Evolutionary conservation across 2,329 filamentous ascomycete genomes (phyloP), one percentile per base, ranked within the genome.

Genomic region (Plenodomus tracheiphilus): DNA sequence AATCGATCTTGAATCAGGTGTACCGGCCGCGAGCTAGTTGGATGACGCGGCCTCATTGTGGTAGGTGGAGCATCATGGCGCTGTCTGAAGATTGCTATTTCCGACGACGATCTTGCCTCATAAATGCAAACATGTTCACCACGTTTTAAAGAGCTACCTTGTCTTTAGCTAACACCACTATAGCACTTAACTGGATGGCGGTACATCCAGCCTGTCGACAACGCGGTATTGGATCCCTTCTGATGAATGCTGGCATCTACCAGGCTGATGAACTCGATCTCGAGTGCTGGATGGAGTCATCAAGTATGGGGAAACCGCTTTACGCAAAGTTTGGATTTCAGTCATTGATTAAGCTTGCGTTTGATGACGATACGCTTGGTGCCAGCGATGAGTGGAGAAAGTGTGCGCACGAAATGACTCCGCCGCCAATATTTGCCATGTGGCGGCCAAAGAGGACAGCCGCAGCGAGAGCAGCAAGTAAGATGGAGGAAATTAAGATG

Each of bases 211-310:
- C 60, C 13, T 60, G 74, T 54, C 71, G 73, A 34, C 61, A 65
- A 7, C 64, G 61, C 44, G 72, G 72, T 35, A 61, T 72, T 47
- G 73, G 68, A 28, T 65, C 64, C 20, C 58, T 68, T 32, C 59
- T 75, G 17, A 69, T 75, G 66, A 53, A 64, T 19, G 61, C 59
- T 41, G 70, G 72, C 2, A 61, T 68, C 20, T 50, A 54, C 11
- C 61, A 61, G 17, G 71, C 72, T 4, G 71, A 74, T 44, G 47
- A 59, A 16, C 49, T 69, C 16, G 55, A 68, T 34, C 50, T 74
- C 18, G 68, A 73, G 37, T 66, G 69, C 35, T 75, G 69, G 68
- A 60, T 74, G 53, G 72, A 74, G 48, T 66, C 71, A 2, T 70
- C 68, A 16, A 44, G 49, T 2, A 69, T 70, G 59, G 73, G 72